Base-by-base conservation (phyloP, 2,329 filamentous ascomycete genomes). In the Aspergillus calidoustus region DNA sequence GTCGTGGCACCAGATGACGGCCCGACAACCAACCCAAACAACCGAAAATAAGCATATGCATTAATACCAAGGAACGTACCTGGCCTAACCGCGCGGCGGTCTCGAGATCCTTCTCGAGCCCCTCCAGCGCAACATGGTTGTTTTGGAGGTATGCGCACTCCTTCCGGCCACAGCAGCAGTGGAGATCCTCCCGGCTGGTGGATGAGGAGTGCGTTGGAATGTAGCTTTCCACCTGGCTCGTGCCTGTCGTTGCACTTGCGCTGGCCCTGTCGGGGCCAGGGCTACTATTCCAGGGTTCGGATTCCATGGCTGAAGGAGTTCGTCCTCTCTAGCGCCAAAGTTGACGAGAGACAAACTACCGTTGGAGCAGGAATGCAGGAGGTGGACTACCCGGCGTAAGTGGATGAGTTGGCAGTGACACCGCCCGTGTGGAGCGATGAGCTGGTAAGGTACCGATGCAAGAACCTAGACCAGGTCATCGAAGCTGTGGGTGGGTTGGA, bases 1-100 rank as follows among this genome's bases (percentile, higher is more conserved):
- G 38, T 19, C 48, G 31, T 43, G 52, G 11, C 19, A 51, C 38
- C 15, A 41, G 5, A 52, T 52, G 55, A 52, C 55, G 38, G 55
- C 55, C 55, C 47, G 46, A 57, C 38, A 48, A 15, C 41, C 43
- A 55, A 41, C 53, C 53, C 43, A 38, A 59, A 52, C 48, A 60
- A 31, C 55, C 61, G 51, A 60, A 63, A 62, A 60, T 60, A 59
- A 62, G 59, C 62, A 58, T 15, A 13, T 34, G 46, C 47, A 58
- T 11, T 15, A 38, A 30, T 11, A 22, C 50, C 30, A 58, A 66
- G 59, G 56, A 63, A 87, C 91, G 75, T 89, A 97, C 94, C 91
- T 97, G 91, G 67, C 95, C 95, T 71, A 97, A 85, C 74, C 90
- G 86, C 53, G 93, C 95, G 46, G 95, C 95, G 56, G 87, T 92